Conservation (phyloP, 2,329 filamentous ascomycete genomes). For the Alternaria sp. region DNA sequence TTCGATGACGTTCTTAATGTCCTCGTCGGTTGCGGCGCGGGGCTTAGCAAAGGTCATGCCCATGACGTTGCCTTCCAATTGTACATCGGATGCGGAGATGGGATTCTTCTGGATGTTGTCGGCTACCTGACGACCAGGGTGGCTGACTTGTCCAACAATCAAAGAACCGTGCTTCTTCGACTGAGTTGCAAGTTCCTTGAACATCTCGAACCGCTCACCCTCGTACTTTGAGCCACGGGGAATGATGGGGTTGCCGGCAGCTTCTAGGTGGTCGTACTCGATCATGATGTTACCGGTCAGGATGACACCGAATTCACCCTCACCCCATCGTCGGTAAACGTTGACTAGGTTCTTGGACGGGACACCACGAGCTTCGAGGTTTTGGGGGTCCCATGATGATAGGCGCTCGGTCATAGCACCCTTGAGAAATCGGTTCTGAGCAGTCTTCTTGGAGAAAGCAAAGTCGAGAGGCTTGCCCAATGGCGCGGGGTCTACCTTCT, state of each 20-base stretch:
- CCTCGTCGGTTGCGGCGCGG: conserved; percentile 61
- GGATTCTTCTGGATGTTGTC: conserved; percentile 58
- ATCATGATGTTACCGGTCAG: conserved; percentile 72
- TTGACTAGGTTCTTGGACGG: conserved; percentile 66
- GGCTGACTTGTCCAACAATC: conserved; percentile 68
- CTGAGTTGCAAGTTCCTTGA: conserved; percentile 64
- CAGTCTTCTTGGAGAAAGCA: conserved; percentile 61
- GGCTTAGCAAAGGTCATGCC: conserved; percentile 63
- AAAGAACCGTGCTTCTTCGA: conserved; percentile 67
- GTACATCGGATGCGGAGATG: conserved; percentile 60
- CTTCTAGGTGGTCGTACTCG: conserved; percentile 68
- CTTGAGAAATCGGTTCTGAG: conserved; percentile 73
- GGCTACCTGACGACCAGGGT: conserved; percentile 68
- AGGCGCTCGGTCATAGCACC: conserved; percentile 73
- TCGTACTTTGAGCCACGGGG: conserved; percentile 60
- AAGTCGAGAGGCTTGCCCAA: conserved; percentile 57
- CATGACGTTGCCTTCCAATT: conserved; percentile 47
- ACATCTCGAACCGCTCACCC: conserved; percentile 68
- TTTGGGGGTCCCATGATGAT: conserved; percentile 66
- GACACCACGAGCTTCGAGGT: conserved; percentile 63
- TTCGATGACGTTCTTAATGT: conserved; percentile 66
- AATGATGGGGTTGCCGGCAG: conserved; percentile 68
- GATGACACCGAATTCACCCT: conserved; percentile 57
- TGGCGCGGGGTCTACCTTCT: conserved; percentile 51
- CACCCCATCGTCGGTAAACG: conserved; percentile 64